Conservation (phyloP, 208 protist species). For the Trypanosoma mega region DNA sequence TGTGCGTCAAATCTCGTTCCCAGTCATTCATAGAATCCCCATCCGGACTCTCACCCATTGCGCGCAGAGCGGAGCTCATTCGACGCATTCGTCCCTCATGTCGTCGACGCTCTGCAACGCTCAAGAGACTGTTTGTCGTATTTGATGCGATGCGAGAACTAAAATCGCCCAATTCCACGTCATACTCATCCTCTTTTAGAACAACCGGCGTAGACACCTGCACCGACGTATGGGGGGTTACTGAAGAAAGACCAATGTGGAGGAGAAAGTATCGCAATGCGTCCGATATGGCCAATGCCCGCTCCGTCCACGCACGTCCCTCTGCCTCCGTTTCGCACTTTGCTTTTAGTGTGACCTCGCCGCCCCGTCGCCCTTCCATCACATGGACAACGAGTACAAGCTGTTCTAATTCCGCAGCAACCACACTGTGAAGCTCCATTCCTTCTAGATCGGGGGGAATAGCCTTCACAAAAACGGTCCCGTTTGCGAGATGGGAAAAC, state of each 20-base stretch:
- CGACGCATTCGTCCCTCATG: constrained; percentile 12
- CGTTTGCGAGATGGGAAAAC: neutral
- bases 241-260: constrained; percentile 18
- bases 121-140: constrained; percentile 10
- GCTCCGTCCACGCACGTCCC: no score
- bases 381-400: constrained; percentile 36
- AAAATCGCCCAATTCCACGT: constrained; percentile 23
- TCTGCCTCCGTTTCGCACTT: constrained; percentile 3
- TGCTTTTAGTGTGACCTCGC: constrained; percentile 6
- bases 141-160: no score
- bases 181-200: constrained; percentile 30
- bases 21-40: constrained; percentile 25
- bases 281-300: no score
- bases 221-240: no score
- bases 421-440: constrained; percentile 38
- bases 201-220: no score
- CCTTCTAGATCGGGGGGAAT: neutral
- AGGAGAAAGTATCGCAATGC: constrained; percentile 57
- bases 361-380: neutral
- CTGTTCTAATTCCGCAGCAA: constrained; percentile 38
- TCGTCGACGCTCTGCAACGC: neutral
- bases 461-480: constrained; percentile 23
- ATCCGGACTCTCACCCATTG: constrained; percentile 2
- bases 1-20: constrained; percentile 17
- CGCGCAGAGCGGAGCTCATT: constrained; percentile 7